phyloP scores from a whole-genome alignment of 352 stramenopile species.

The Globisporangium radiosum region DNA sequence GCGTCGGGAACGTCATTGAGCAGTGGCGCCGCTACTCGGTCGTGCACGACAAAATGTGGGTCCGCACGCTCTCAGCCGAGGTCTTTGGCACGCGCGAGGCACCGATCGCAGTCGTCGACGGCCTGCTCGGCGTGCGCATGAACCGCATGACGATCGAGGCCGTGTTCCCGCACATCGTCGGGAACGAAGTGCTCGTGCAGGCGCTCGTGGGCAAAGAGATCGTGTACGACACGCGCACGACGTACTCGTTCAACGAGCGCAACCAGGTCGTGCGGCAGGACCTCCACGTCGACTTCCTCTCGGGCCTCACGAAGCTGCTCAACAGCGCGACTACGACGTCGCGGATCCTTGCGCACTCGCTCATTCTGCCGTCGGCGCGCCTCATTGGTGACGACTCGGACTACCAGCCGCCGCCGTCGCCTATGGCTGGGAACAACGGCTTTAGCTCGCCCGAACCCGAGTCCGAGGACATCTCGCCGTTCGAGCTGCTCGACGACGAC shows the following conservation, averaged over 20 bases:
- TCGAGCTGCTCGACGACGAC: constrained; percentile 10
- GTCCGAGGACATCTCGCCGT: constrained; percentile 4
- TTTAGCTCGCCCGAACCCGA: constrained; percentile 2
- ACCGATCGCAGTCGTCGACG: constrained; percentile 44
- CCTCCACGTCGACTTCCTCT: constrained; percentile 47
- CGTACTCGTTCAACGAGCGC: constrained; percentile 46
- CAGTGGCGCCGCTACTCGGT: constrained; percentile 60
- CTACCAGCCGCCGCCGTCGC: constrained; percentile 1
- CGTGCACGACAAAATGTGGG: constrained; percentile 38
- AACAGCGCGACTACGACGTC: constrained; percentile 21
- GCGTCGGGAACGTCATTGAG: constrained; percentile 35
- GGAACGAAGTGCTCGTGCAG: constrained; percentile 49
- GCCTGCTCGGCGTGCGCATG: constrained; percentile 33
- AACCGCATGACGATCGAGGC: constrained; percentile 50
- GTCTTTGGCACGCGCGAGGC: constrained; percentile 37
- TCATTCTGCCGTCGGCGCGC: constrained; percentile 25
- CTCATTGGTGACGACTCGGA: constrained; percentile 2
- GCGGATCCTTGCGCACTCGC: constrained; percentile 22
- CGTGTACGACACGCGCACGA: constrained; percentile 45
- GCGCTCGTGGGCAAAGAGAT: constrained; percentile 42
- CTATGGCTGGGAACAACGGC: neutral
- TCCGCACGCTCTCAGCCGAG: constrained; percentile 25
- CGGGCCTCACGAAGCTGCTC: constrained; percentile 32
- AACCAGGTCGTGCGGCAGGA: constrained; percentile 50
- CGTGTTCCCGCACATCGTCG: constrained; percentile 60